A percentile compares a stretch with the other conserved stretches of the same genome.
These are phyloP conservation scores for Carex parvula DNA, from an alignment of 176 grass and related monocot species.

Conservation along the genomic window DNA sequence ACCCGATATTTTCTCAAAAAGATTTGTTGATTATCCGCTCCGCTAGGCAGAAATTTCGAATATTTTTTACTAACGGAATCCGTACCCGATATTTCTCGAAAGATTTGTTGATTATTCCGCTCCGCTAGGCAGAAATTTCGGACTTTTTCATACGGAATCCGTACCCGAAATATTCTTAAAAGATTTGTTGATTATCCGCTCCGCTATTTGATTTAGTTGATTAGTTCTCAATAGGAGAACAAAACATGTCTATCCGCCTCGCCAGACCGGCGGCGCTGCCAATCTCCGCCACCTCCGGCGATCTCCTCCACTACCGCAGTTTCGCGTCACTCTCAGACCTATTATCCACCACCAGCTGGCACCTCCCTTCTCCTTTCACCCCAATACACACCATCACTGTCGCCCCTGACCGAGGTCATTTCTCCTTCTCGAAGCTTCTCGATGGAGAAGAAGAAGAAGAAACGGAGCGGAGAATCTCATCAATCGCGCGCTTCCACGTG, in stretches of 20 bases:
- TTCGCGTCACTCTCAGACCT: conserved; percentile 18
- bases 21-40: not conserved
- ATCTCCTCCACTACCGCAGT: not conserved
- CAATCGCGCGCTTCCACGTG: conserved; percentile 38
- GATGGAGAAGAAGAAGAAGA: conserved; percentile 18
- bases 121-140: not conserved
- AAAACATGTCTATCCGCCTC: not conserved
- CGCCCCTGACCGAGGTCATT: conserved; percentile 9
- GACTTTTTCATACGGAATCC: not conserved
- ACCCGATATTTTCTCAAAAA: not conserved
- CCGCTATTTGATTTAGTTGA: not conserved
- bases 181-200: not conserved
- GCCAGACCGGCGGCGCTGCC: not conserved
- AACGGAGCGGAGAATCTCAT: not conserved
- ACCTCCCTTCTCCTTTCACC: conserved; percentile 52
- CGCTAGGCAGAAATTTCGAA: not conserved
- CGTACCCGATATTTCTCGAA: not conserved
- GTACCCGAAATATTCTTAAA: too few relatives aligned
- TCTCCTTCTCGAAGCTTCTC: conserved; percentile 46
- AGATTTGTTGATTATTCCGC: too few relatives aligned
- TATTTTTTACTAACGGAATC: not conserved
- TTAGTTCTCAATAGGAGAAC: not conserved
- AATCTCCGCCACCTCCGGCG: not conserved
- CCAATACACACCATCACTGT: conserved; percentile 65
- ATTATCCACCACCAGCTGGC: conserved; percentile 50